phyloP scores from a whole-genome alignment of 805 yeast species.

The Candida boidinii region DNA sequence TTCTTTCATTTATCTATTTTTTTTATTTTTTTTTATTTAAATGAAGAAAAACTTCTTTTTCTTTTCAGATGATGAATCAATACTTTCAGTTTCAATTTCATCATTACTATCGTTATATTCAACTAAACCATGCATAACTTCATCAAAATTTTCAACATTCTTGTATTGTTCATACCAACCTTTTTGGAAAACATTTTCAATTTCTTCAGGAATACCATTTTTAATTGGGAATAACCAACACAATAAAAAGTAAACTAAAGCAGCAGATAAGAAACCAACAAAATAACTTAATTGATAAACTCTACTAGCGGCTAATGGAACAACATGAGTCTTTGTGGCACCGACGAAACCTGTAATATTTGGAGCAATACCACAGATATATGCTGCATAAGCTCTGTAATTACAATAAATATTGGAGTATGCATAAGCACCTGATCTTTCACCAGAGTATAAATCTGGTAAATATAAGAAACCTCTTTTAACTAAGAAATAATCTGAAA shows the following conservation, averaged over 20 bases:
- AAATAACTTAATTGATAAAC: constrained; percentile 71
- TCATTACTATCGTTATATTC: background rate
- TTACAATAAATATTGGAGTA: constrained; percentile 59
- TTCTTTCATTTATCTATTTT: too few relatives aligned
- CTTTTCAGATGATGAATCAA: background rate
- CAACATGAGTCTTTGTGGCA: constrained; percentile 59
- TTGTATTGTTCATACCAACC: constrained; percentile 58
- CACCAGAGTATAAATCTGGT: constrained; percentile 53
- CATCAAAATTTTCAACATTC: constrained; percentile 57
- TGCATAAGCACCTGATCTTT: constrained; percentile 40
- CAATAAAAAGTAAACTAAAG: constrained; percentile 43
- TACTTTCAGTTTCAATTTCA: background rate
- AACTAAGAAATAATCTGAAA: constrained; percentile 60
- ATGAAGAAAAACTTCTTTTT: too few relatives aligned
- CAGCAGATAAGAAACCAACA: constrained; percentile 61
- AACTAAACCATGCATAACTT: too few relatives aligned
- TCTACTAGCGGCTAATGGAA: constrained; percentile 70
- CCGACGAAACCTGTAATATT: constrained; percentile 86
- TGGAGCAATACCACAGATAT: constrained; percentile 71
- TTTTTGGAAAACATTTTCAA: constrained; percentile 31
- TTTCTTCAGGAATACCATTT: constrained; percentile 33
- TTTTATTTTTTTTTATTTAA: too few relatives aligned
- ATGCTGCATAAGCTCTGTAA: constrained; percentile 81
- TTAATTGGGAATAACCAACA: constrained; percentile 41
- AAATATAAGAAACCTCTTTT: constrained; percentile 64